Percentiles rank a stretch among this genome's conserved stretches.
Conservation (phyloP, 768 basidiomycete genomes). For the Vararia minispora region DNA sequence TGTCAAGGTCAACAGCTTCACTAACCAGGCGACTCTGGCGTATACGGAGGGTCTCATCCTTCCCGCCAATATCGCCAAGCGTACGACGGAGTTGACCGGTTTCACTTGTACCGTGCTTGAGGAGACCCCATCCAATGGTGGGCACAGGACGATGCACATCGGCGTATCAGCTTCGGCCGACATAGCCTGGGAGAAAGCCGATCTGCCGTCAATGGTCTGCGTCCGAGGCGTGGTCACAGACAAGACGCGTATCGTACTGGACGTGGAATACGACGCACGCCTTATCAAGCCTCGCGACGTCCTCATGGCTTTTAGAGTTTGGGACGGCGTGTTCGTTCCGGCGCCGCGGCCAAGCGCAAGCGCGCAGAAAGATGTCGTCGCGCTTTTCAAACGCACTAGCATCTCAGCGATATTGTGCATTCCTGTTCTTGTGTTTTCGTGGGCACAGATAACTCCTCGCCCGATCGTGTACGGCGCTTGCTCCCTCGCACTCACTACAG, state of each 20-base stretch:
- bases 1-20: constrained; percentile 9
- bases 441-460: constrained; percentile 26
- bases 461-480: constrained; percentile 24
- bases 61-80: constrained; percentile 4
- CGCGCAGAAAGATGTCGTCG: constrained; percentile 22
- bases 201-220: constrained; percentile 4
- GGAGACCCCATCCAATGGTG: constrained; percentile 1
- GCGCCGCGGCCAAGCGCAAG: constrained; percentile 16
- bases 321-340: constrained; percentile 17
- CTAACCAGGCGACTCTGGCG: constrained; percentile 7
- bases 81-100: constrained; percentile 7
- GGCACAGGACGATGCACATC: constrained; percentile 6
- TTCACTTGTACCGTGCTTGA: constrained; percentile 2
- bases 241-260: constrained; percentile 2
- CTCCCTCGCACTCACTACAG: constrained; percentile 27
- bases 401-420: constrained; percentile 24
- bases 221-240: too few species aligned
- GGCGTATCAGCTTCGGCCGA: not conserved
- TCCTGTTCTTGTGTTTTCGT: constrained; percentile 31
- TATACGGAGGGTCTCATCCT: constrained; percentile 8
- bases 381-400: constrained; percentile 21
- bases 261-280: constrained; percentile 16
- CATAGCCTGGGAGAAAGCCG: not conserved
- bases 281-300: constrained; percentile 24
- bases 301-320: constrained; percentile 17